A percentile compares a stretch with the other conserved stretches of the same genome.
phyloP scores from a whole-genome alignment of 768 basidiomycete species.

The Stropharia rugosoannulata region DNA sequence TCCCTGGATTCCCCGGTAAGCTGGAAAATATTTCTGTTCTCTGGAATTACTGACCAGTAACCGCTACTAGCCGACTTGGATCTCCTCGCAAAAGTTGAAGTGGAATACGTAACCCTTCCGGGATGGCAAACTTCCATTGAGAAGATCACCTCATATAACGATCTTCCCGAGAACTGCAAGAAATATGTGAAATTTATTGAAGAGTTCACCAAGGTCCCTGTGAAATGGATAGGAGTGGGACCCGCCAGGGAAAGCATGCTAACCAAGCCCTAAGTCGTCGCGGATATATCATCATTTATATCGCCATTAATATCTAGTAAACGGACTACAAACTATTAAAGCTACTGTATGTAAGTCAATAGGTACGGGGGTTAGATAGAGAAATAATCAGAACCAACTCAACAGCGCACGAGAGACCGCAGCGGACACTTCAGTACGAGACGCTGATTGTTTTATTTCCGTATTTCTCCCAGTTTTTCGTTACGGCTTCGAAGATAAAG shows the following conservation, averaged over 20 bases:
- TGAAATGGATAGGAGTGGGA: constrained; percentile 94
- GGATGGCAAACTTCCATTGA: constrained; percentile 89
- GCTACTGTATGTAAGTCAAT: not conserved
- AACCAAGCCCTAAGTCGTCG: constrained; percentile 18
- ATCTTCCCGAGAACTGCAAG: constrained; percentile 81
- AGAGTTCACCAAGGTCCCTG: constrained; percentile 61
- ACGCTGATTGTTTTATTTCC: constrained; percentile 46
- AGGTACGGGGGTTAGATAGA: too few species aligned
- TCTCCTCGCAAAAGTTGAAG: constrained; percentile 72
- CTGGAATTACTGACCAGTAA: not conserved
- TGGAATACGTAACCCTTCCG: constrained; percentile 84
- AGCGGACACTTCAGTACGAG: constrained; percentile 36
- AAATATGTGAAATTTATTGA: constrained; percentile 90
- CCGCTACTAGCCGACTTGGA: constrained; percentile 74
- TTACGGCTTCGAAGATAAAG: constrained; percentile 51
- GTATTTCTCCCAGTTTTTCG: constrained; percentile 51
- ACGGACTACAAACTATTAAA: not conserved
- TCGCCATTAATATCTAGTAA: not conserved
- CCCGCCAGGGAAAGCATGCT: constrained; percentile 83
- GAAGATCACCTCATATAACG: constrained; percentile 58
- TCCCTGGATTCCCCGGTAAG: constrained; percentile 86
- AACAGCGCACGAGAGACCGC: not conserved
- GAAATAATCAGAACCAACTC: not conserved
- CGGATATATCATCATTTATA: not conserved
- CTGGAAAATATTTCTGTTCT: constrained; percentile 11